Percentiles rank a stretch among this genome's conserved stretches.
Conservation (phyloP, 2,329 filamentous ascomycete genomes). For the Emergomyces africanus region DNA sequence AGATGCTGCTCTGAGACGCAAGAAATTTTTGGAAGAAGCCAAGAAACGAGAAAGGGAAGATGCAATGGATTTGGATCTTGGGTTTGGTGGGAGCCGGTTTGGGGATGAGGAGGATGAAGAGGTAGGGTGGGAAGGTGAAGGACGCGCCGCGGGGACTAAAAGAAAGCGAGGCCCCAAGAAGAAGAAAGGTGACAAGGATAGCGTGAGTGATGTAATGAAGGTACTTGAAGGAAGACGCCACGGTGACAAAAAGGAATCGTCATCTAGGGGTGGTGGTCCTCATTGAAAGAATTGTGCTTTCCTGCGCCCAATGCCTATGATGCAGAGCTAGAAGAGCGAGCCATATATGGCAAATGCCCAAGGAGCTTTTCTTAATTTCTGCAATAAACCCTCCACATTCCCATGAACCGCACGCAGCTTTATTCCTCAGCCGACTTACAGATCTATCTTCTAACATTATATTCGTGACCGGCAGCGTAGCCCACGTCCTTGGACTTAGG, state of each 20-base stretch:
- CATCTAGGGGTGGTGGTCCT: background rate
- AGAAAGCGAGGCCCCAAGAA: conserved; percentile 44
- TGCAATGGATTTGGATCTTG: conserved; percentile 83
- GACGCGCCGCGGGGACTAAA: conserved; percentile 23
- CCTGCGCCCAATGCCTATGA: background rate
- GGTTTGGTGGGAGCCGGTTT: conserved; percentile 77
- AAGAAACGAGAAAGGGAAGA: conserved; percentile 54
- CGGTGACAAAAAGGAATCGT: conserved; percentile 10
- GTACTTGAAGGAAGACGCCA: conserved; percentile 56
- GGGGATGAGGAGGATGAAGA: conserved; percentile 82
- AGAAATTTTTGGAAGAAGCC: conserved; percentile 57
- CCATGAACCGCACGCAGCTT: conserved; percentile 67
- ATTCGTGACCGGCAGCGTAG: conserved; percentile 69
- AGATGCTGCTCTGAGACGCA: conserved; percentile 54
- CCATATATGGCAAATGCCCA: background rate
- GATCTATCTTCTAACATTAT: conserved; percentile 70
- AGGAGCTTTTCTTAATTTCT: background rate
- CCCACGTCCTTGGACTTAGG: conserved; percentile 67
- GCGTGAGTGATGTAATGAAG: conserved; percentile 63
- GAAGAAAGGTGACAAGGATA: conserved; percentile 47
- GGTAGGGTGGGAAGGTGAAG: conserved; percentile 40
- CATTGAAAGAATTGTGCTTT: background rate
- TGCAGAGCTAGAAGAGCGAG: background rate
- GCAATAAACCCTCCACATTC: conserved; percentile 16
- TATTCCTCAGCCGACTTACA: conserved; percentile 79